Evolutionary conservation across 805 yeast species (phyloP).

Genomic region (Yarrowia porcina): DNA sequence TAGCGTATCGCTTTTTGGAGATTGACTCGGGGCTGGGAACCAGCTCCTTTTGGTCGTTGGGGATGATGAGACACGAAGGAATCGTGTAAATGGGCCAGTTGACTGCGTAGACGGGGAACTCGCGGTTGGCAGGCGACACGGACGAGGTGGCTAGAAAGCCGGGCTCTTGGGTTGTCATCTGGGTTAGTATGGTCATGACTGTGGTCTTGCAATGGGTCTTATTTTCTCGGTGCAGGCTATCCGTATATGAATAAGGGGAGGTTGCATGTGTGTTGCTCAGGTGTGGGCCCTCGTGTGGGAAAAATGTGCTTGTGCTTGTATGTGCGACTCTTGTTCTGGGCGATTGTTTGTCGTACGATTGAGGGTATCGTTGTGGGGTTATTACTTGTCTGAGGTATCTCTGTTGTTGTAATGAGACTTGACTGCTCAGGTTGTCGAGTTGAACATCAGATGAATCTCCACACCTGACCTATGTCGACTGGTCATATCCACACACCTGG

Average conservation of each 20-base stretch:
- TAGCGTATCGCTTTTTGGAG: constrained; percentile 48
- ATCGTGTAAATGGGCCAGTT: constrained; percentile 35
- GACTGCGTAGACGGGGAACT: constrained; percentile 30
- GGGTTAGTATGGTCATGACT: background rate
- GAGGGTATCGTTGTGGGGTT: background rate
- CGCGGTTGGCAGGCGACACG: constrained; percentile 11
- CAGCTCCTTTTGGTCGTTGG: constrained; percentile 26
- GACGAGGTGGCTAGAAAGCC: constrained; percentile 22
- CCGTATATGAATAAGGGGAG: background rate
- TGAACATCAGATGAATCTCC: too few relatives aligned
- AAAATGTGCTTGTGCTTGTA: background rate
- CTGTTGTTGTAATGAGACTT: background rate
- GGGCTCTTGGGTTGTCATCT: constrained; percentile 14
- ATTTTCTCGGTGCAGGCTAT: too few relatives aligned
- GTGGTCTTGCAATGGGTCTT: too few relatives aligned
- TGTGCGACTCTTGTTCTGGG: background rate
- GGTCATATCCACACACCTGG: background rate
- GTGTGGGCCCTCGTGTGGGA: background rate
- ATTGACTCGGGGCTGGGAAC: constrained; percentile 30
- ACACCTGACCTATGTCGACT: background rate
- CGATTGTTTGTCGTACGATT: background rate
- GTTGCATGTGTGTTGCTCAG: background rate
- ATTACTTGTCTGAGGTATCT: background rate
- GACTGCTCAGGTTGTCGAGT: background rate
- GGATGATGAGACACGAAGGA: constrained; percentile 27